Evolutionary conservation across 2,329 filamentous ascomycete genomes (phyloP), one percentile per base, ranked within the genome.

Genomic region (Sporothrix humicola): DNA sequence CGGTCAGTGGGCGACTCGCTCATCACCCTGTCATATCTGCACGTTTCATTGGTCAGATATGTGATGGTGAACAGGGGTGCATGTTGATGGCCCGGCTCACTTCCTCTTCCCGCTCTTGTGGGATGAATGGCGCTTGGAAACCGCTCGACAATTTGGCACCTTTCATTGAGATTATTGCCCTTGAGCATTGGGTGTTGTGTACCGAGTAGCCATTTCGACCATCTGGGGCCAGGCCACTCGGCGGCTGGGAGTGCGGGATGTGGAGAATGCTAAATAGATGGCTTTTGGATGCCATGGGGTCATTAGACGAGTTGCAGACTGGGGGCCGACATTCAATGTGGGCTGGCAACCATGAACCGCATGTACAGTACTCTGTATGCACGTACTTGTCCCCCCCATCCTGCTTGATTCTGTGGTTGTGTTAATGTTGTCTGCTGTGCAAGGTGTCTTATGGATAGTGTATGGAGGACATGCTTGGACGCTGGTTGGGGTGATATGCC

Each of bases 141-240:
- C 76, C 74, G 76, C 73, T 74, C 71, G 74, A 77, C 76, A 71
- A 58, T 42, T n/a, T 20, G 26, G 46, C 58, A 23, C 68, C 42
- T 50, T 23, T 56, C 52, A 12, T 23, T 9, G 15, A 12, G 9
- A 10, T 26, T 26, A 20, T 26, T 54, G 7, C 46, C 23, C 48
- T 17, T 56, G 9, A 9, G 3, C 23, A 26, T 26, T 26, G 23
- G 23, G 23, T 26, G 23, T 26, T 26, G 23, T 26, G 23, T 26
- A 26, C 23, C 23, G 23, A 26, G 23, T 26, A 26, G 23, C 23
- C 23, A 26, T 26, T 26, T 46, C 5, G 20, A 26, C 44, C 23
- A 5, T 2, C n/a, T 26, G 23, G 52, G n/a, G 42, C 31, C 12
- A 44, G 44, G n/a, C 26, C n/a, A 12, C 52, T 23, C 20, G 42